Base-by-base conservation (phyloP, 177 flowering plant species). In the Vitis hybrid region DNA sequence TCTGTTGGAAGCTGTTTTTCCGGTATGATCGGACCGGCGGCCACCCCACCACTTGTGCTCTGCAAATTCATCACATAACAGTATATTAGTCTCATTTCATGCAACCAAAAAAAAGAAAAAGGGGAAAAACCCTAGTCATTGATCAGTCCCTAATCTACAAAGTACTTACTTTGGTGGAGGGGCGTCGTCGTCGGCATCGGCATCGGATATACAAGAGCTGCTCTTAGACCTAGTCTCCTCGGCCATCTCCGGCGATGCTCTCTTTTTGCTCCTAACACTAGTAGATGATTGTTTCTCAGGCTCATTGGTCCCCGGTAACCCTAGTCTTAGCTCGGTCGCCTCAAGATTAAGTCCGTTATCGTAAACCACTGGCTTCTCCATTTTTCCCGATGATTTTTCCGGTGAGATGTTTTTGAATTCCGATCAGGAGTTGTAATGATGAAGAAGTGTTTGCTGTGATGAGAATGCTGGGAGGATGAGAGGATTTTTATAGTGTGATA, bases 1-100 rank as follows among this genome's bases (percentile, higher is more conserved):
- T 79, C 67, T 64, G n/a, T 51, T 77, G 83, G 31, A 83, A 56
- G 22, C 64, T 64, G 39, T 80, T 84, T 59, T 75, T 87, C 76
- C 85, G 63, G 74, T 74, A 77, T 10, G 89, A 84, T 71, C 84
- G 21, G 18, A 87, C 72, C 57, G 91, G 91, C 56, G 89, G 91
- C 89, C 90, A 87, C 19, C 89, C 87, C 13, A 82, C 86, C 2
- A 85, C 78, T 75, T 80, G 87, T 51, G 84, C 79, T 77, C 89
- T 85, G 80, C 45, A 64, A 65, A n/a, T 13, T 48, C 31, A 58
- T 50, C n/a, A 29, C 45, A 72, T 58, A n/a, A 19, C 31, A 22
- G 7, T 15, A 51, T 31, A 11, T 60, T 26, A 60, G 29, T 14
- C 10, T 22, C 56, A 76, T 67, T 13, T 18, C 33, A 4, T 0